Evolutionary conservation across 2,329 filamentous ascomycete genomes (phyloP), one percentile per base, ranked within the genome.

Genomic region (Alternaria incomplexa): DNA sequence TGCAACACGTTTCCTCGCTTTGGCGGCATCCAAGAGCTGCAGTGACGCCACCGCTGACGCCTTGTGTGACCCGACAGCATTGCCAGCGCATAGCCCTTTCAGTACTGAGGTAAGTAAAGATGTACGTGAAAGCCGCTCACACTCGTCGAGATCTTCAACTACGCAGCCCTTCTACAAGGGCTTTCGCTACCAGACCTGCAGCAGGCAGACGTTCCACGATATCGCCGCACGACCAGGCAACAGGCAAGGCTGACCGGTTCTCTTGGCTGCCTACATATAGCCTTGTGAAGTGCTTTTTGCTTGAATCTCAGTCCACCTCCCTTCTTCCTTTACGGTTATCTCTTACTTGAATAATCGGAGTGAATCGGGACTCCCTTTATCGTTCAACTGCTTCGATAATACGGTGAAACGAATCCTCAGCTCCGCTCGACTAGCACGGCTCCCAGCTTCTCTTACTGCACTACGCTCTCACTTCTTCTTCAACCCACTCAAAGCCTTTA

Each of bases 181-280:
- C 43, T 11, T 7, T 17, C 17, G 30, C 45, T 46, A 30, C 36
- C 52, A 46, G n/a, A 52, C 26, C n/a, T 25, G 23, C 30, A 13
- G 36, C 46, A 62, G 59, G 48, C 48, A 64, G 58, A 56, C 52
- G 28, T 44, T 51, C 40, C 50, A 46, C 23, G 3, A 8, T 13
- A 30, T n/a, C 7, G 44, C 22, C 15, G 36, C 32, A 28, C 15
- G 20, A 17, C 45, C 44, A 66, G 62, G 64, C 62, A 65, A 51
- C 64, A 65, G 55, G 32, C 10, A 57, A 58, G 56, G 30, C 56
- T 62, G 52, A 58, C 56, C 56, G 48, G 50, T 58, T 28, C n/a
- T 36, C 28, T 52, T 52, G 48, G 26, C 32, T 23, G 36, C 13
- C 43, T 58, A 58, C 20, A 43, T 50, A 44, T 51, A 45, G 30